Base-by-base conservation (phyloP, 2,329 filamentous ascomycete species). In the Alternaria sp. region DNA sequence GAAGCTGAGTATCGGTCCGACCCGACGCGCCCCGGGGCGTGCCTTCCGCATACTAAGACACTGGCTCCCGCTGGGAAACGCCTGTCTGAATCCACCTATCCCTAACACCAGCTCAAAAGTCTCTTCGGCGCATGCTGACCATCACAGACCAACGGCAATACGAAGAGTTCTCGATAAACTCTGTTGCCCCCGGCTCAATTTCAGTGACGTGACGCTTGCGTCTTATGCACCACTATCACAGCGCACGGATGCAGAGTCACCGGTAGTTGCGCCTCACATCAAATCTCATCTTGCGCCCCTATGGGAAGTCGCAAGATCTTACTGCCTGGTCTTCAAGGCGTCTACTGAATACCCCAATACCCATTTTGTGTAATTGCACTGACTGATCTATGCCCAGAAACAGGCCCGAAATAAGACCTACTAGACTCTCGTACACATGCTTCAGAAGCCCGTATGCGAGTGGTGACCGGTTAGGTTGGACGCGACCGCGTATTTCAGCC, bases 21-120 rank as follows among this genome's bases (percentile, higher is more conserved):
- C 42, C 55, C 55, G 55, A 54, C 23, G 44, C 29, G 29, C 29
- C 14, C 46, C 55, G 55, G 55, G 28, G 42, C 55, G 55, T 57
- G 33, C 55, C 55, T 57, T 41, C 55, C 55, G 55, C 42, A 37
- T 44, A 53, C 51, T 52, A 40, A 37, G 42, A 44, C 50, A 48
- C 44, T 48, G 44, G 31, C 29, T 48, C 31, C 44, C 44, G 44
- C 31, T 36, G 21, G 31, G 29, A 34, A 33, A n/a, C 44, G 44
- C 21, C 13, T 13, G 23, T 24, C 44, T 48, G 13, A 26, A n/a
- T 34, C 8, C 26, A 48, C 31, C n/a, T 13, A 24, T 23, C 21
- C 21, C 11, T 23, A 46, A 24, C 28, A 5, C 21, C 29, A 46
- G 8, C 7, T 46, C 13, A 11, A 34, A 17, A 24, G 17, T 9